These are phyloP conservation scores for Irpex sp. DNA, from an alignment of 1,284 basidiomycete genomes.

Conservation along the genomic window DNA sequence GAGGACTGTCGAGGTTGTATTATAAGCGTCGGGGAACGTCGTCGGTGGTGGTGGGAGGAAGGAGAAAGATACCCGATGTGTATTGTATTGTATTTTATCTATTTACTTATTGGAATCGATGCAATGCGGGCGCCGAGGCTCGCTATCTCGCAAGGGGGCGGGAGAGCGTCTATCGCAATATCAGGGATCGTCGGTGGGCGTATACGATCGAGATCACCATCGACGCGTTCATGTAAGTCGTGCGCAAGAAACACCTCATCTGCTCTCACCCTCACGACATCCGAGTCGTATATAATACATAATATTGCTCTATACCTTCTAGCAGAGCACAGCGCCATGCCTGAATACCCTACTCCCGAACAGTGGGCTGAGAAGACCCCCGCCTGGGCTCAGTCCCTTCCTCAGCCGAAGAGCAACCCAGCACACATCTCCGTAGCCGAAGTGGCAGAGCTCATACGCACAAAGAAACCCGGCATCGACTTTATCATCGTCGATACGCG, in stretches of 20 bases:
- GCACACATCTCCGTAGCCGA: slow-evolving; percentile 3
- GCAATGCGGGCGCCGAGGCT: too few relatives aligned
- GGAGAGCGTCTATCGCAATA: not conserved
- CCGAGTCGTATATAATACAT: not conserved
- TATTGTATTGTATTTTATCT: not conserved
- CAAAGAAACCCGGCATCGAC: slow-evolving; percentile 12
- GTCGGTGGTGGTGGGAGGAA: not conserved
- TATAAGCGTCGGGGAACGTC: not conserved
- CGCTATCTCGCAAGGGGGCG: not conserved
- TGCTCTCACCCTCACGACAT: not conserved
- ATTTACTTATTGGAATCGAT: not conserved
- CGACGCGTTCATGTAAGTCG: too few relatives aligned
- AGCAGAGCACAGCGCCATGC: not conserved
- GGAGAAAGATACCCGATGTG: not conserved
- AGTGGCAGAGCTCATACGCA: slow-evolving; percentile 11
- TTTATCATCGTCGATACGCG: slow-evolving; percentile 15
- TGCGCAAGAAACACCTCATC: not conserved
- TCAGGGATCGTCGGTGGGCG: too few relatives aligned
- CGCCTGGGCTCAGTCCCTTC: slow-evolving; percentile 13
- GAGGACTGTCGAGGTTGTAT: not conserved
- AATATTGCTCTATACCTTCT: not conserved
- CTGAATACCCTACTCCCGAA: not conserved
- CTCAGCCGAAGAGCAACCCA: slow-evolving; percentile 13
- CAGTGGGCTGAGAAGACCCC: slow-evolving; percentile 12
- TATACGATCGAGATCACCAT: too few relatives aligned